Evolutionary conservation across 768 basidiomycete species (phyloP), one percentile per base, ranked within the genome.

Genomic region (Suillus plorans): DNA sequence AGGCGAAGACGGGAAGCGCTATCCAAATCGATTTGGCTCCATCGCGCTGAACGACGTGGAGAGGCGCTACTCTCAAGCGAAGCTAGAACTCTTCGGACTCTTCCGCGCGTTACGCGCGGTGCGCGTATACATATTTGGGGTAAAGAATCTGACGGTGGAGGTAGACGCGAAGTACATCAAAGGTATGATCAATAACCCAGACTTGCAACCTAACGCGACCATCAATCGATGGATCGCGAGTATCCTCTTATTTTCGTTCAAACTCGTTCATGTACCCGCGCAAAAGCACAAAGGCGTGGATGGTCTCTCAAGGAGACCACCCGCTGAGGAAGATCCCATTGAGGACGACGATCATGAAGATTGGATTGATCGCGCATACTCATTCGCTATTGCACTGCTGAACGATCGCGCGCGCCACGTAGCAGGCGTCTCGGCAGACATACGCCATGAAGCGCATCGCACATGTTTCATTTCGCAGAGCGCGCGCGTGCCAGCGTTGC

Each of bases 1-100:
- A 18, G 70, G 71, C 34, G 41, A 53, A 0, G 66, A 69, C 1
- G 61, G 69, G 0, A 64, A 65, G 14, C 64, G 69, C 0, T 70
- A 71, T 18, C 80, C 73, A 37, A 69, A 73, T 0, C 66, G 71
- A 0, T 84, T 82, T 53, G 73, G 80, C 0, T 83, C 79, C 0
- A 79, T 84, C 1, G 68, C 76, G 0, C 69, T 82, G 31, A 80
- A 79, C 45, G 73, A 68, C 18, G 45, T 61, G 1, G 58, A 64
- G 13, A 68, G 18, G 2, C 41, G 44, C n/a, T 68, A 66, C 18
- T 69, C 68, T 0, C 72, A 75, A 20, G 50, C 69, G 0, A 77
- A 79, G 61, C 56, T 76, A 3, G 71, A 77, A n/a, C 64, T 79
- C 0, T 69, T 61, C 20, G 47, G 65, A 0, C 37, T 77, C 1